These are phyloP conservation scores for Termitomyces sp. DNA, from an alignment of 768 basidiomycete genomes.

Conservation along the genomic window DNA sequence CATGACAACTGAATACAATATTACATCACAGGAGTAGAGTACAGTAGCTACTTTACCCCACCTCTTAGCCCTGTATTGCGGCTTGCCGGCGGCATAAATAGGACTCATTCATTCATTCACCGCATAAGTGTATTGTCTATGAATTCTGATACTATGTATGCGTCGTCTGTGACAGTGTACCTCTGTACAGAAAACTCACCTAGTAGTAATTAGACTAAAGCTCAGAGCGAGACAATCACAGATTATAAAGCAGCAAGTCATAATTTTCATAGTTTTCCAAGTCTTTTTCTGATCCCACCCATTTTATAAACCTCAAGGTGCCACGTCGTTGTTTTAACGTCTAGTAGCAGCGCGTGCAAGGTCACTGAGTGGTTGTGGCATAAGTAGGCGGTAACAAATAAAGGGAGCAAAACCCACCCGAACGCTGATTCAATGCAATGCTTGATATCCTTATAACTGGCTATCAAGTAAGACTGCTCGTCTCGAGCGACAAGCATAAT, in stretches of 20 bases:
- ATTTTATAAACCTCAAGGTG: conserved; percentile 39
- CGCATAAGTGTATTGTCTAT: no score
- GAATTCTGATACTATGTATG: no score
- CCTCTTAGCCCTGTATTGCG: no score
- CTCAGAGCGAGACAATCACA: neutral
- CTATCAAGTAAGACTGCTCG: conserved; percentile 93
- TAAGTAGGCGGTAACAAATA: neutral
- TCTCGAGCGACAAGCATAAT: conserved; percentile 94
- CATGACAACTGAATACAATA: no score
- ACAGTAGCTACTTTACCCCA: no score
- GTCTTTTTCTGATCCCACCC: conserved; percentile 56
- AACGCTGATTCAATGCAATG: conserved; percentile 80
- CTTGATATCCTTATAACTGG: conserved; percentile 90
- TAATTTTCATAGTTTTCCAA: conserved; percentile 23
- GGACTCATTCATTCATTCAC: no score
- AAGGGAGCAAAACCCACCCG: conserved; percentile 42
- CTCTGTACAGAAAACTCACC: no score
- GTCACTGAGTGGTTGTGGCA: conserved; percentile 31
- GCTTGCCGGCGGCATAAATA: no score
- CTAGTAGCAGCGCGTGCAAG: conserved; percentile 31
- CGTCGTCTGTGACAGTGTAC: no score
- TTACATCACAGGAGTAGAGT: no score
- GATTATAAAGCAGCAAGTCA: conserved; percentile 13
- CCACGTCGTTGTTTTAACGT: neutral
- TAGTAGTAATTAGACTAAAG: no score